These are phyloP conservation scores for Petasospora rhodanensis DNA, from an alignment of 1,139 yeast species.

Conservation along the genomic window DNA sequence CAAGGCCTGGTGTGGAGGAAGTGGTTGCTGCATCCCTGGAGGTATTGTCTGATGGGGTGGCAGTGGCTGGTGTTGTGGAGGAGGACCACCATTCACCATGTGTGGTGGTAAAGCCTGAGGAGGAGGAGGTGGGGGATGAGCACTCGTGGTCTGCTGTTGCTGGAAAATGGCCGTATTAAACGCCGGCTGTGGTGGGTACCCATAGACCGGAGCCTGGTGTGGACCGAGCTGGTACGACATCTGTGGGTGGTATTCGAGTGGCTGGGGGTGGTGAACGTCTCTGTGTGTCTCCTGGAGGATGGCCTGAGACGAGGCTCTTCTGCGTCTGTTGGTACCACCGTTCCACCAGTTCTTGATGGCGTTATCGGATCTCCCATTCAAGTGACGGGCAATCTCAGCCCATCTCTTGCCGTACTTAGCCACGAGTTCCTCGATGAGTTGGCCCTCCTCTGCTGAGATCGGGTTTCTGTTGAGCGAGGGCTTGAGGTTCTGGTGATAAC, in stretches of 20 bases:
- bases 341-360: slow-evolving; percentile 98
- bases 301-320: slow-evolving; percentile 25
- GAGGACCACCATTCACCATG: no score
- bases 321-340: slow-evolving; percentile 80
- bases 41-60: no score
- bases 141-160: no score
- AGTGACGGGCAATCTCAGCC: slow-evolving; percentile 91
- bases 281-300: slow-evolving; percentile 12
- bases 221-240: slow-evolving; percentile 3
- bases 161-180: slow-evolving; percentile 19
- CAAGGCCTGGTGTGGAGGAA: slow-evolving; percentile 5
- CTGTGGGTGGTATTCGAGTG: slow-evolving; percentile 3
- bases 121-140: slow-evolving; percentile 1
- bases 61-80: no score
- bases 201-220: neutral
- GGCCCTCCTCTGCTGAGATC: slow-evolving; percentile 81
- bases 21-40: no score
- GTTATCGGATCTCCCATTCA: slow-evolving; percentile 83
- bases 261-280: slow-evolving; percentile 10
- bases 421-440: slow-evolving; percentile 72
- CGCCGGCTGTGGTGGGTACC: slow-evolving; percentile 12
- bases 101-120: no score
- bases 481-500: slow-evolving; percentile 88
- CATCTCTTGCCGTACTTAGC: slow-evolving; percentile 81
- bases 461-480: slow-evolving; percentile 81